Conservation (phyloP, 495 filamentous ascomycete genomes). For the Evansstolkia leycettana region DNA sequence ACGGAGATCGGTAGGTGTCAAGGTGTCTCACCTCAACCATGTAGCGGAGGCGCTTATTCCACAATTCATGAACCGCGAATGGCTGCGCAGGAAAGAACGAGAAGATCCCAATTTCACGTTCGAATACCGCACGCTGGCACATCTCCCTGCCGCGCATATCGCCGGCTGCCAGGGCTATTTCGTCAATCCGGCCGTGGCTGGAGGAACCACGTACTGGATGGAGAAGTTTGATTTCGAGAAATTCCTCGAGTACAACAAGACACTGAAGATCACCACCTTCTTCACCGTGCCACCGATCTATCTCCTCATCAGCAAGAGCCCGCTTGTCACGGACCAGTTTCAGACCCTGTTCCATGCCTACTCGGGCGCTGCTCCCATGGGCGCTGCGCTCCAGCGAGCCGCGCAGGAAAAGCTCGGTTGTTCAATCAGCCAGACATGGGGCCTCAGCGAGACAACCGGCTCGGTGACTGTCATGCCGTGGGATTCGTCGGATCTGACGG, state of each 20-base stretch:
- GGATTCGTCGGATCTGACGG: too few relatives aligned
- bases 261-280: conserved; percentile 32
- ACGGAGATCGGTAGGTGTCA: too few relatives aligned
- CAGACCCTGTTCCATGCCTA: conserved; percentile 13
- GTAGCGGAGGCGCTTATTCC: conserved; percentile 14
- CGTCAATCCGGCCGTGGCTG: conserved; percentile 21
- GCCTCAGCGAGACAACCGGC: conserved; percentile 52
- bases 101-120: conserved; percentile 10
- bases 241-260: conserved; percentile 28
- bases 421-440: conserved; percentile 61
- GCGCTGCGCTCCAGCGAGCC: conserved; percentile 45
- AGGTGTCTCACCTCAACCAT: conserved; percentile 25
- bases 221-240: conserved; percentile 28
- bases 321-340: conserved; percentile 37
- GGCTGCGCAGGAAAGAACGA: conserved; percentile 7
- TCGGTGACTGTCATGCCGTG: too few relatives aligned
- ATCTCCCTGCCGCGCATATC: conserved; percentile 37
- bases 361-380: conserved; percentile 68
- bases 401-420: conserved; percentile 7
- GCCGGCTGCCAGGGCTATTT: conserved; percentile 33
- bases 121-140: conserved; percentile 30
- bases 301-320: conserved; percentile 33
- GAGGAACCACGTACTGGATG: conserved; percentile 40
- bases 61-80: conserved; percentile 10
- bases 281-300: conserved; percentile 40